These are phyloP conservation scores for Penicillium sp. DNA, from an alignment of 2,329 filamentous ascomycete genomes.

Conservation along the genomic window DNA sequence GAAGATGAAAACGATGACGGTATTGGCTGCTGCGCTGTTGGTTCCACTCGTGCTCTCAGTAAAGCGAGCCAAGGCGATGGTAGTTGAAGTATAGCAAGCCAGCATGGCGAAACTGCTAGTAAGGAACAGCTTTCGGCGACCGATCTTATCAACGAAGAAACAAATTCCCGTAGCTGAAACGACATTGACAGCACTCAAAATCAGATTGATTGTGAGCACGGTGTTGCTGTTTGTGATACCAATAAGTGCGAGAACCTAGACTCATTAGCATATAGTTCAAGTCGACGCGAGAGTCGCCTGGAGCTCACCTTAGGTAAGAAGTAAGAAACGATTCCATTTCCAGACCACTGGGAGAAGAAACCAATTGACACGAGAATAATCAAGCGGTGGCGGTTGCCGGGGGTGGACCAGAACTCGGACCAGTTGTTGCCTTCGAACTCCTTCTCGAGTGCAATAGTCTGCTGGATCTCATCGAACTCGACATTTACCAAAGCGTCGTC, in stretches of 20 bases:
- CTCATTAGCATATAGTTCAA: not conserved
- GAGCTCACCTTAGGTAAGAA: constrained; percentile 26
- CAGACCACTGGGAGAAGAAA: constrained; percentile 58
- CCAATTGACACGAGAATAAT: constrained; percentile 53
- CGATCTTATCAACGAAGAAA: constrained; percentile 16
- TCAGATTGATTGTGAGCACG: constrained; percentile 13
- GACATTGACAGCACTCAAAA: constrained; percentile 16
- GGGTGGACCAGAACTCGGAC: constrained; percentile 17
- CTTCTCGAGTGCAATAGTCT: constrained; percentile 16
- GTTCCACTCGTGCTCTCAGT: not conserved
- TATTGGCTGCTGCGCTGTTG: not conserved
- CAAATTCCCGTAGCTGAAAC: constrained; percentile 17
- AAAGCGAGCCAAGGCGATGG: constrained; percentile 13
- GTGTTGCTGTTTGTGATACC: constrained; percentile 16
- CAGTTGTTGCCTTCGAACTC: constrained; percentile 12
- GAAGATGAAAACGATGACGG: constrained; percentile 12
- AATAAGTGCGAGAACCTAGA: constrained; percentile 15
- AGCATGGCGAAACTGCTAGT: constrained; percentile 13
- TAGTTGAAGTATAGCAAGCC: constrained; percentile 7
- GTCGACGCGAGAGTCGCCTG: too few species aligned
- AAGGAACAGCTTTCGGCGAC: constrained; percentile 14
- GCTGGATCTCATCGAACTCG: constrained; percentile 17
- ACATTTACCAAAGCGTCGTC: constrained; percentile 28
- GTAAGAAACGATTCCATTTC: constrained; percentile 46
- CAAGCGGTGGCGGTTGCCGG: constrained; percentile 53